Conservation (phyloP, 495 filamentous ascomycete genomes). For the Hypoxylon fuscum region DNA sequence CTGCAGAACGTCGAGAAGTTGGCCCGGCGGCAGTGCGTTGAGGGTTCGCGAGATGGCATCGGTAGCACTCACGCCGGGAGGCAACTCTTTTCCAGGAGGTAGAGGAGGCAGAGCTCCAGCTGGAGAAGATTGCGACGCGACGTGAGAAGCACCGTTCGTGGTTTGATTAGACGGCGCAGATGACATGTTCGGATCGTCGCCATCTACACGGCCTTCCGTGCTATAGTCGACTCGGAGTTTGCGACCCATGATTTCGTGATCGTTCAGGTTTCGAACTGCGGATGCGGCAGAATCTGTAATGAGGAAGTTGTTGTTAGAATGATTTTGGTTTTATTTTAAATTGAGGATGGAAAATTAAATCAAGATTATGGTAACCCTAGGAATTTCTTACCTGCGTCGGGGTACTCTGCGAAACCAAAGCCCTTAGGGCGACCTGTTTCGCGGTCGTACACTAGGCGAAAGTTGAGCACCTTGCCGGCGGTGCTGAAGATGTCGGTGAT, state of each 20-base stretch:
- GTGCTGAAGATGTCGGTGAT: conserved; percentile 89
- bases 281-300: conserved; percentile 85
- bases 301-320: conserved; percentile 24
- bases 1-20: conserved; percentile 91
- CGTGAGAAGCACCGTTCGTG: conserved; percentile 40
- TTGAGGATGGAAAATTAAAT: too few relatives aligned
- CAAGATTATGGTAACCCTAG: not conserved
- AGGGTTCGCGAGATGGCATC: conserved; percentile 93
- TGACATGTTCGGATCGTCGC: conserved; percentile 56
- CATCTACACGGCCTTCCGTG: conserved; percentile 85
- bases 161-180: conserved; percentile 55
- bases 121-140: conserved; percentile 30
- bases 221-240: conserved; percentile 95
- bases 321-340: too few relatives aligned
- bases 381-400: conserved; percentile 66
- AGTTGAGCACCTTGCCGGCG: conserved; percentile 88
- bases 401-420: conserved; percentile 95
- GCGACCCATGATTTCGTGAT: conserved; percentile 94
- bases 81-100: conserved; percentile 83
- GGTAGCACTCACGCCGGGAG: conserved; percentile 79
- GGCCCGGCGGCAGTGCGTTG: conserved; percentile 81
- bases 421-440: conserved; percentile 96
- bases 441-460: conserved; percentile 93
- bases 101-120: conserved; percentile 72
- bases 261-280: conserved; percentile 94